Evolutionary conservation across 257 asterid genomes (phyloP).

Genomic region (Nicotiana noctiflora): DNA sequence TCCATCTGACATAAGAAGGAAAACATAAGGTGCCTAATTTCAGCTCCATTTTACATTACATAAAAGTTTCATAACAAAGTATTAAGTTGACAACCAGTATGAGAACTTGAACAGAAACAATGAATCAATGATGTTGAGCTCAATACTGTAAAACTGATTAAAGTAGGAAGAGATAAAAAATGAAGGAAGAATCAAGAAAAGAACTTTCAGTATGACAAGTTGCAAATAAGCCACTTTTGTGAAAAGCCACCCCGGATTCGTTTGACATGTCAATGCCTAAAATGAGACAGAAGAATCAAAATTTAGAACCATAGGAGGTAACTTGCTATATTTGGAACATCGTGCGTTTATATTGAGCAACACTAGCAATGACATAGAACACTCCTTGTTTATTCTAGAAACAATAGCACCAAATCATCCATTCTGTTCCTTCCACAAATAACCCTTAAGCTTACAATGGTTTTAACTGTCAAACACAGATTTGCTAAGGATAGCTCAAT

Average conservation of each 20-base stretch:
- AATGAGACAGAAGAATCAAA: neutral
- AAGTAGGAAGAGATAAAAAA: neutral
- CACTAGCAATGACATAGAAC: neutral
- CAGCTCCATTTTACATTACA: neutral
- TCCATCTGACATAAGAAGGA: slow-evolving; percentile 63
- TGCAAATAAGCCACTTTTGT: neutral
- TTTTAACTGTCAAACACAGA: neutral
- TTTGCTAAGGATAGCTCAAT: neutral
- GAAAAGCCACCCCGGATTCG: neutral
- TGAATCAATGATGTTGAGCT: slow-evolving; percentile 1
- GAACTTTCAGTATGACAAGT: neutral
- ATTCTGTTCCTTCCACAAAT: neutral
- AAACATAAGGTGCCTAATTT: neutral
- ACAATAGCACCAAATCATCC: neutral
- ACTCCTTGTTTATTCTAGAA: neutral
- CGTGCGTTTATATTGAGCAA: neutral
- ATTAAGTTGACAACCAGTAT: neutral
- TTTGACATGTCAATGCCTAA: neutral
- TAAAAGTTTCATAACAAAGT: neutral
- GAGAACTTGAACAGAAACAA: neutral
- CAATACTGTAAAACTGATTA: no score
- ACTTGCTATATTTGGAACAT: neutral
- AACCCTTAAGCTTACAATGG: neutral
- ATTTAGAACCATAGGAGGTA: neutral
- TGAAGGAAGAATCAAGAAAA: neutral